Base-by-base conservation (phyloP, 2,329 filamentous ascomycete genomes). In the Thyridium curvatum region DNA sequence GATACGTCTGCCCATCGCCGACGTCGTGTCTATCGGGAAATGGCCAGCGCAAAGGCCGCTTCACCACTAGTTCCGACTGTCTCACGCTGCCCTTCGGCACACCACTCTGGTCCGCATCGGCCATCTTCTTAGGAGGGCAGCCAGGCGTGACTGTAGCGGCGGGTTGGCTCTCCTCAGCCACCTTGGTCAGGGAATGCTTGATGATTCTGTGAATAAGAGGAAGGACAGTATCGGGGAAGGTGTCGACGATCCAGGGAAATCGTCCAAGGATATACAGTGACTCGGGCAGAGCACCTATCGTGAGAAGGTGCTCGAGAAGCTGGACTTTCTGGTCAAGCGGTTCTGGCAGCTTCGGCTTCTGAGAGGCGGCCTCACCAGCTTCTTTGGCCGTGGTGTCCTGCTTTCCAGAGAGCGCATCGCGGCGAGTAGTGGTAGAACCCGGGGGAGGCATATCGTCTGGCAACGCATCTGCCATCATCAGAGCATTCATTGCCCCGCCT, bases 281-380 rank as follows among this genome's bases (percentile, higher is more conserved):
- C 62, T 98, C 93, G 0, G 93, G 93, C 28, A 98, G 72, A 18
- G 93, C 91, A 31, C 94, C 93, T 41, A 96, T 93, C 4, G 86
- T 86, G 3, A 98, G 74, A 13, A 98, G 71, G 49, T 89, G 89
- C 46, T 84, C 87, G 16, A 98, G 71, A 1, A 98, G 70, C 33
- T 82, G 70, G 0, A 91, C 80, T 61, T 98, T 98, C 54, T 97
- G 91, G 50, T 97, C 91, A 12, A 77, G 71, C 2, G 87, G 87
- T 42, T 90, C 84, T 2, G 84, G 83, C 12, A 72, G 65, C 49
- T 66, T 72, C 45, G 65, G 61, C 44, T 69, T 77, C 47, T 69
- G 66, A 12, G 61, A 62, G 33, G 51, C 59, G 33, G 64, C 58
- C 37, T 73, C 64, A 21, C 71, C 69, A 4, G 62, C 53, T 3